Conservation (phyloP, 768 basidiomycete species). For the Artomyces pyxidatus region DNA sequence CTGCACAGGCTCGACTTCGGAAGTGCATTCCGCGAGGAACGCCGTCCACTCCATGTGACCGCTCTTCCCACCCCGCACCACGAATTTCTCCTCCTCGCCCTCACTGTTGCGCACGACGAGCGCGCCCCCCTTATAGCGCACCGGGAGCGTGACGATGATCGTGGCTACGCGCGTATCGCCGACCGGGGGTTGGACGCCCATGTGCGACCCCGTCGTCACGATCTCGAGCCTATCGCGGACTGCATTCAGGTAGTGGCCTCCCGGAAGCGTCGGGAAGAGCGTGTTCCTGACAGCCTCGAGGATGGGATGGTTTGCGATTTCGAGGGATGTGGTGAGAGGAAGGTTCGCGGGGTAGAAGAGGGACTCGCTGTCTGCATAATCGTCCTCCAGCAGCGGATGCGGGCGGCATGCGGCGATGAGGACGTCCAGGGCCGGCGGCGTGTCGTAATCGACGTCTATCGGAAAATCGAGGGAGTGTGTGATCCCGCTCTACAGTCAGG, state of each 20-base stretch:
- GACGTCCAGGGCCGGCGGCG: slow-evolving; percentile 72
- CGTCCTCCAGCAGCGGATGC: slow-evolving; percentile 44
- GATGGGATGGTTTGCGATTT: slow-evolving; percentile 76
- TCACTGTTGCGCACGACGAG: slow-evolving; percentile 50
- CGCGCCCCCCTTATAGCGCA: slow-evolving; percentile 63
- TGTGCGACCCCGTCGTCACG: slow-evolving; percentile 48
- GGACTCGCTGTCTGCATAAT: slow-evolving; percentile 48
- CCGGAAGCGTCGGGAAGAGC: slow-evolving; percentile 63
- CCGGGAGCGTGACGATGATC: slow-evolving; percentile 64
- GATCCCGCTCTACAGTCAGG: slow-evolving; percentile 52
- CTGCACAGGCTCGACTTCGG: slow-evolving; percentile 63
- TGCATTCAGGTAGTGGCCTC: slow-evolving; percentile 62
- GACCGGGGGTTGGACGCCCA: slow-evolving; percentile 46
- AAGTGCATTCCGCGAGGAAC: slow-evolving; percentile 65
- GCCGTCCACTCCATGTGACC: slow-evolving; percentile 76
- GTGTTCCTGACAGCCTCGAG: slow-evolving; percentile 65
- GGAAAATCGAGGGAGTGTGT: slow-evolving; percentile 79
- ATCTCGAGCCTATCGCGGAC: slow-evolving; percentile 66
- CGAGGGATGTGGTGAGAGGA: slow-evolving; percentile 67
- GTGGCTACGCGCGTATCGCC: slow-evolving; percentile 69
- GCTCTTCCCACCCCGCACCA: slow-evolving; percentile 49
- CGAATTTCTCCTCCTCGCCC: slow-evolving; percentile 53
- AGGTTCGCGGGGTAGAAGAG: slow-evolving; percentile 67
- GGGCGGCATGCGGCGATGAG: slow-evolving; percentile 68
- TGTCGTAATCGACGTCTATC: slow-evolving; percentile 64